These are phyloP conservation scores for Dichotomopilus funicola DNA, from an alignment of 2,329 filamentous ascomycete genomes.

Conservation along the genomic window DNA sequence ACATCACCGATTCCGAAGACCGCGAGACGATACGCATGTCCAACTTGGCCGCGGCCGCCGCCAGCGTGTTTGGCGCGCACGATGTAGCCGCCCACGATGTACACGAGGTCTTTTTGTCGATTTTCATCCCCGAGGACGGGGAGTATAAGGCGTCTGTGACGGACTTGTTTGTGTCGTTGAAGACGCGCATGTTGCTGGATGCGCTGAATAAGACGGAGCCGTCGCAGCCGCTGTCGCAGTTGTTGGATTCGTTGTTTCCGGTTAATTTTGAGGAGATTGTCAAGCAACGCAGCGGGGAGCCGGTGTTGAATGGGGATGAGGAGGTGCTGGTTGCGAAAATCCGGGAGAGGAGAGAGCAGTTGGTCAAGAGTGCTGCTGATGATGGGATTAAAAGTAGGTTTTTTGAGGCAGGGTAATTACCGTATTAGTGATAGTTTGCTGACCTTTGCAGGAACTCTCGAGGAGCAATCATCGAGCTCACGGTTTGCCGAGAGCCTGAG, in stretches of 20 bases:
- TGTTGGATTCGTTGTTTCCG: constrained; percentile 50
- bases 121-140: constrained; percentile 34
- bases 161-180: constrained; percentile 41
- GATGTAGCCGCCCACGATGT: constrained; percentile 36
- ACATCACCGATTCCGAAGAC: constrained; percentile 33
- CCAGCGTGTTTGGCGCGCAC: constrained; percentile 34
- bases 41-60: constrained; percentile 43
- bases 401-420: too few relatives aligned
- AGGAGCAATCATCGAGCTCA: constrained; percentile 35
- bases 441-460: constrained; percentile 28
- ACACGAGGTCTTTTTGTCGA: constrained; percentile 40
- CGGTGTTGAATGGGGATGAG: constrained; percentile 49
- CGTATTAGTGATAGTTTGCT: background rate
- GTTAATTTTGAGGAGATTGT: constrained; percentile 48
- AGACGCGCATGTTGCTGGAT: constrained; percentile 47
- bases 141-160: constrained; percentile 35
- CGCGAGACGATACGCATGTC: constrained; percentile 39
- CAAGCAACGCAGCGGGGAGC: constrained; percentile 33
- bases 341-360: constrained; percentile 37
- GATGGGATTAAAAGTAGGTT: constrained; percentile 34
- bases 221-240: constrained; percentile 35
- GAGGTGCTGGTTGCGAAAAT: constrained; percentile 40
- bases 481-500: constrained; percentile 31
- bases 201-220: constrained; percentile 45
- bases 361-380: constrained; percentile 48